phyloP scores from a whole-genome alignment of 2,329 filamentous ascomycete species.

The Alternaria sp. region DNA sequence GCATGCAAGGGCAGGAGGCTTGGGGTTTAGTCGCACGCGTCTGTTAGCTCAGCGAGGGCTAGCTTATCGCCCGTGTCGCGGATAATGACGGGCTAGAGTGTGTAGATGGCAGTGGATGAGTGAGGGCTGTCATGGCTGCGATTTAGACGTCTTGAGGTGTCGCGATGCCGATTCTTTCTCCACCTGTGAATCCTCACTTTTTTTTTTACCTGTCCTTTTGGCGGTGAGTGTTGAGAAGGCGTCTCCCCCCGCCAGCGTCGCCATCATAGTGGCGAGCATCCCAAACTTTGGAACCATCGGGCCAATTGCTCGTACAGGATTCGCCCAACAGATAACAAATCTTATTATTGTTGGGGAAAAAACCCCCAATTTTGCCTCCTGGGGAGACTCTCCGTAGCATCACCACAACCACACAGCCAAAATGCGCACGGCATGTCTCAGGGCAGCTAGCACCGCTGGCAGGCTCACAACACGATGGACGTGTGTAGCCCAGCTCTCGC shows the following conservation, averaged over 20 bases:
- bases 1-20: conserved; percentile 23
- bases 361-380: not conserved
- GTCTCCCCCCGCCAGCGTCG: conserved; percentile 9
- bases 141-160: conserved; percentile 8
- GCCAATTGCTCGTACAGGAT: conserved; percentile 7
- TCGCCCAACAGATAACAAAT: not conserved
- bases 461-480: conserved; percentile 38
- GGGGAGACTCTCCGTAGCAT: conserved; percentile 9
- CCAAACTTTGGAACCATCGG: conserved; percentile 3
- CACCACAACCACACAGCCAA: conserved; percentile 16
- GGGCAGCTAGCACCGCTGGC: conserved; percentile 43
- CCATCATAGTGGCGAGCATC: conserved; percentile 6
- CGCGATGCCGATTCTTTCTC: conserved; percentile 14
- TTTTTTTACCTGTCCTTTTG: not conserved
- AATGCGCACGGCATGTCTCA: conserved; percentile 47
- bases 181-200: conserved; percentile 2
- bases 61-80: conserved; percentile 24
- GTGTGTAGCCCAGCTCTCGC: conserved; percentile 33
- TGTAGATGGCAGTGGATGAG: conserved; percentile 11
- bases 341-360: not conserved
- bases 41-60: conserved; percentile 17
- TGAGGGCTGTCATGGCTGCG: conserved; percentile 10
- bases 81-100: conserved; percentile 28
- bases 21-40: conserved; percentile 24
- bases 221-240: conserved; percentile 5